Conservation (phyloP, 2,329 filamentous ascomycete genomes). For the Ascochyta rabiei region DNA sequence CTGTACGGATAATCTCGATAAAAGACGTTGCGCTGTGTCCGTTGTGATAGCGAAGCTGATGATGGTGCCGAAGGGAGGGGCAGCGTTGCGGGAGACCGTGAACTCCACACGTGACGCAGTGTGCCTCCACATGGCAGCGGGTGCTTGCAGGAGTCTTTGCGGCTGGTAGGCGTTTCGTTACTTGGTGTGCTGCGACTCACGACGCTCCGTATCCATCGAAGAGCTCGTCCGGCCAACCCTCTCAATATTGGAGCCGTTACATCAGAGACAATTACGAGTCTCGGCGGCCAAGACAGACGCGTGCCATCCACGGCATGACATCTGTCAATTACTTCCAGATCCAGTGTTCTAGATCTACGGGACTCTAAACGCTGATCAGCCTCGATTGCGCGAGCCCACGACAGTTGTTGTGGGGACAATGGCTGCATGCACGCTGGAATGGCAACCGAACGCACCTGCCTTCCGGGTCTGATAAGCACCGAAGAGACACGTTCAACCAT, state of each 20-base stretch:
- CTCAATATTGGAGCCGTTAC: neutral
- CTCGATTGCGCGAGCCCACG: constrained; percentile 1
- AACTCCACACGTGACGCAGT: constrained; percentile 2
- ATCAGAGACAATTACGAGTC: neutral
- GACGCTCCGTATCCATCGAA: neutral
- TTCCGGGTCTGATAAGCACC: constrained; percentile 9
- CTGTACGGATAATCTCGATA: neutral
- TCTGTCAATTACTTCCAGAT: constrained; percentile 8
- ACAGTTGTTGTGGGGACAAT: constrained; percentile 13
- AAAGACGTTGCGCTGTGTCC: neutral
- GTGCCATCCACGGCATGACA: constrained; percentile 3
- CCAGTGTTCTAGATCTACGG: neutral
- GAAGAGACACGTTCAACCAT: constrained; percentile 12
- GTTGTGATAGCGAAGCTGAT: neutral
- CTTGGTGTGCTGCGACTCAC: neutral
- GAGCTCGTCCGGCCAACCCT: neutral
- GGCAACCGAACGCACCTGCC: constrained; percentile 17
- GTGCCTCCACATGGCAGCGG: neutral
- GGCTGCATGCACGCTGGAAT: constrained; percentile 16
- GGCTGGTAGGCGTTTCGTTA: constrained; percentile 5
- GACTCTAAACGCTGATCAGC: constrained; percentile 3
- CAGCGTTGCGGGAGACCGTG: neutral
- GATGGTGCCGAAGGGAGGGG: constrained; percentile 1
- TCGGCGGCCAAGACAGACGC: constrained; percentile 9
- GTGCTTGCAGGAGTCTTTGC: neutral